phyloP scores from a whole-genome alignment of 129 eudicot species.

The Heracleum sosnowskyi region DNA sequence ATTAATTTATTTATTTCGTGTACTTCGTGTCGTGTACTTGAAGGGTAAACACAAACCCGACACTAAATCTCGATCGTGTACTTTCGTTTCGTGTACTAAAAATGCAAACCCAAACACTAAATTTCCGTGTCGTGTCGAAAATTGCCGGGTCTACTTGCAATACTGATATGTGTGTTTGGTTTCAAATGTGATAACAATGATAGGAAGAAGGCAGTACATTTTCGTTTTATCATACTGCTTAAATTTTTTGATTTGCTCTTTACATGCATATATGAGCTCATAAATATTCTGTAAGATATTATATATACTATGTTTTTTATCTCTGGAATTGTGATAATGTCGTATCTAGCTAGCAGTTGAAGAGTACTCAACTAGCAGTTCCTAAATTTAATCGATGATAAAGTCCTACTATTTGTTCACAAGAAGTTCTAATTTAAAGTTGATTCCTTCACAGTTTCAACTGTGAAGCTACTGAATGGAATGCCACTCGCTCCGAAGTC shows the following conservation, averaged over 20 bases:
- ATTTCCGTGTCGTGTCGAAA: too few relatives aligned
- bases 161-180: neutral
- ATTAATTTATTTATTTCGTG: too few relatives aligned
- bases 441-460: conserved; percentile 36
- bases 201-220: neutral
- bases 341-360: neutral
- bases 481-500: conserved; percentile 48
- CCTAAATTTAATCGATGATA: neutral
- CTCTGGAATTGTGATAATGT: neutral
- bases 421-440: neutral
- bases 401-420: neutral
- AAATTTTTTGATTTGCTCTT: neutral
- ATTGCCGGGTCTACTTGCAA: too few relatives aligned
- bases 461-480: conserved; percentile 48
- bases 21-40: too few relatives aligned
- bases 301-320: neutral
- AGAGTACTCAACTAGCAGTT: neutral
- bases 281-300: neutral
- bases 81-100: too few relatives aligned
- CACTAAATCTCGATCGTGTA: too few relatives aligned
- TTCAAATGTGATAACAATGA: neutral
- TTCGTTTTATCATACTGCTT: neutral
- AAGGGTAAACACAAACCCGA: too few relatives aligned
- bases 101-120: too few relatives aligned
- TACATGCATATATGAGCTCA: neutral